Evolutionary conservation across 2,329 filamentous ascomycete genomes (phyloP), one percentile per base, ranked within the genome.

Genomic region (Phyllosticta citrichinensis): DNA sequence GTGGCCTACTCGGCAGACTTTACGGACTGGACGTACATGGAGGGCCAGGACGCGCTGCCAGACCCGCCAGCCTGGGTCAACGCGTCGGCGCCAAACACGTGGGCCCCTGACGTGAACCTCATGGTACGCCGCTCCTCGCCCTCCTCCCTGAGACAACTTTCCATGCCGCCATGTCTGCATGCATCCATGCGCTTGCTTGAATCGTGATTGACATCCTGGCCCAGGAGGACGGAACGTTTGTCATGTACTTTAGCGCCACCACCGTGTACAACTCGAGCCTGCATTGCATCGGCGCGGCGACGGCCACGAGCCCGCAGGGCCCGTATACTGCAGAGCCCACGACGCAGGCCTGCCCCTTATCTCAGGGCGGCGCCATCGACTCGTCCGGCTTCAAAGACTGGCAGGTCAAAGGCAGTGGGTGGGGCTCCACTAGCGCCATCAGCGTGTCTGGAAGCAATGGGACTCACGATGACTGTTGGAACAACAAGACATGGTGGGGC

Each of bases 231-330:
- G 64, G 64, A 40, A 71, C 76, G 58, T 87, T 83, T 67, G 77
- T 85, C 52, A 78, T 87, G 74, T 86, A 86, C 73, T 86, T 83
- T 69, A 77, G 80, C 4, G 83, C 78, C n/a, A 73, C 79, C 64
- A 73, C 76, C 54, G 75, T 73, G 9, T 68, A 68, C 17, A 69
- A 68, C 52, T 64, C 72, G 2, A 66, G 65, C 8, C 57, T 54
- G 19, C 83, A 87, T 70, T 87, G 84, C 72, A 73, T 87, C 62
- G 84, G 84, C 53, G 77, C 77, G 2, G 84, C 84, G 2, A 75
- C 78, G 3, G 77, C 83, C 0, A 65, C 74, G 25, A 69, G 67
- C n/a, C 70, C 79, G 50, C 66, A 73, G 2, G 84, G 84, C 0
- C 84, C 84, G 0, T 87, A 83, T 66, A 70, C 67, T 17, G 77